Percentiles rank a stretch among this genome's conserved stretches.
These are phyloP conservation scores for Coemansia sp. DNA, from an alignment of 192 early-diverging fungal species.

Conservation along the genomic window DNA sequence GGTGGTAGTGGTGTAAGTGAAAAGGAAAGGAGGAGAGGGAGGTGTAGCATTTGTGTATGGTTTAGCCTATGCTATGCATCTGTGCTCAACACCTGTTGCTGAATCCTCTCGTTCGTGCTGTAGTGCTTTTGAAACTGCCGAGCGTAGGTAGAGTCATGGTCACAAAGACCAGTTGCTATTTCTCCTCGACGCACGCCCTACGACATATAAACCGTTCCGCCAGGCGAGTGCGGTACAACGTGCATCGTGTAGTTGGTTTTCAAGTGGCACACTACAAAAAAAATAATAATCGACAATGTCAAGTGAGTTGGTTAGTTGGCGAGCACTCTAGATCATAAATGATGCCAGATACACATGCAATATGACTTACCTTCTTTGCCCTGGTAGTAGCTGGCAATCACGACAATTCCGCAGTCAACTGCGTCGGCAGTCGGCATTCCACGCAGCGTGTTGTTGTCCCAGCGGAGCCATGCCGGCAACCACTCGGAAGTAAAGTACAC, in stretches of 20 bases:
- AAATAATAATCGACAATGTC: neutral
- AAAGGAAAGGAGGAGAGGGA: neutral
- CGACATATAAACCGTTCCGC: conserved; percentile 39
- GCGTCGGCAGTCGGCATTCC: conserved; percentile 64
- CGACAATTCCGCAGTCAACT: conserved; percentile 61
- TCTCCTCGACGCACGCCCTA: conserved; percentile 3
- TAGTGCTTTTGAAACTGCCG: neutral
- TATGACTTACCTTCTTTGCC: conserved; percentile 47
- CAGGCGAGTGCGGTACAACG: conserved; percentile 38
- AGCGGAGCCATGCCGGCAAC: conserved; percentile 71
- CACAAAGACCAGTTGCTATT: conserved; percentile 1
- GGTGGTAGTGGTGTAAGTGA: neutral
- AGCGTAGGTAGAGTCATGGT: neutral
- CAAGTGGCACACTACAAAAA: conserved; percentile 41
- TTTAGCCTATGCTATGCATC: neutral
- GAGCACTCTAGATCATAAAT: neutral
- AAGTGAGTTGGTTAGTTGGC: neutral
- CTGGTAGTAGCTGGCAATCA: conserved; percentile 67
- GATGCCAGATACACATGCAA: neutral
- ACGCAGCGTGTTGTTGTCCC: conserved; percentile 70
- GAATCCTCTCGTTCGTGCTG: neutral
- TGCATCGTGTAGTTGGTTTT: conserved; percentile 47
- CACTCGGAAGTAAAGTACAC: conserved; percentile 70
- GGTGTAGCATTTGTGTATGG: conserved; percentile 2
- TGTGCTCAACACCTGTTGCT: neutral